Evolutionary conservation across 441 rosid species (phyloP), one percentile per base, ranked within the genome.

Genomic region (Adansonia rubrostipa): DNA sequence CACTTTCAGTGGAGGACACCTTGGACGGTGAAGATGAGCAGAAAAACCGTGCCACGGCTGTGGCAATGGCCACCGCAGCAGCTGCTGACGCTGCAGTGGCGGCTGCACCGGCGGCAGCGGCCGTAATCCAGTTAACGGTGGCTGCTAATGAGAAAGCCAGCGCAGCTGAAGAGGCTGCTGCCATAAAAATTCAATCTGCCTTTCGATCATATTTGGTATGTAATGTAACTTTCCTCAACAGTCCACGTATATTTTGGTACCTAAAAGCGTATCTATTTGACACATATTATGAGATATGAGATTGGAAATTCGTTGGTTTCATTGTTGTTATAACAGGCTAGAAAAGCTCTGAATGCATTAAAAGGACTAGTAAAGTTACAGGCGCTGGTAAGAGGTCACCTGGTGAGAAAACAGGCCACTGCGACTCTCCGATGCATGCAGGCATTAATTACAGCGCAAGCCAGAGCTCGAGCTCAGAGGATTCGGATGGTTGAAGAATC

Each of bases 171-270:
- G 97, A 90, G 76, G 80, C 85, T 45, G 91, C 97, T 33, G 94
- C 93, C 9, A 80, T 88, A n/a, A 93, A 86, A 84, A 93, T 96
- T 85, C 97, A 96, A 56, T 87, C 98, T 1, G 82, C 84, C 2
- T 96, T 86, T 71, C 96, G 99, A 6, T 87, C 97, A 71, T 85
- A 92, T 82, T 82, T 96, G 97, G 98, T 95, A 88, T 74, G 72
- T 0, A 45, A 28, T 19, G 17, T 33, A 10, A 62, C 44, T 61
- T 61, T 24, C 8, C 5, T 1, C 5, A 57, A 47, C 1, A 10
- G 15, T 66, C 11, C 5, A 15, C 44, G 6, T 61, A 69, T 19
- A 28, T 36, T 54, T 9, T 28, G 64, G 48, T 65, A 66, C 24
- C 28, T 2, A 44, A 62, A 5, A 62, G 11, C 19, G 11, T 64